phyloP scores from a whole-genome alignment of 176 grass and related monocot genomes.

The Phoenix roebelenii region DNA sequence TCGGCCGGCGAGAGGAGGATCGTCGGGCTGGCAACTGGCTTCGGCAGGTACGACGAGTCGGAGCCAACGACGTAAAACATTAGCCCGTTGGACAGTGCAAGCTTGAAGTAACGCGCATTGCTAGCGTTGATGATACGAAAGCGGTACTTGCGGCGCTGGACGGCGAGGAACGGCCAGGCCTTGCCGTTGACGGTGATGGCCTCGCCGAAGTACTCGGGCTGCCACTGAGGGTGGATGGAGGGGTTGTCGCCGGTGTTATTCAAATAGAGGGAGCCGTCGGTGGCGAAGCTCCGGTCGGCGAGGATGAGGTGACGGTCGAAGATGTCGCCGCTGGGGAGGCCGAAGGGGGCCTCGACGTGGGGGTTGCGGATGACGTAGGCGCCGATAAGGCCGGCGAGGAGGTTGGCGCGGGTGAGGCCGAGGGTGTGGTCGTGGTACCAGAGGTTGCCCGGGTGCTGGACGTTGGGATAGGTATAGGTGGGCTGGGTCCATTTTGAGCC shows the following conservation, averaged over 20 bases:
- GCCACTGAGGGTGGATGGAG: conserved; percentile 40
- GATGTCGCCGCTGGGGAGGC: conserved; percentile 37
- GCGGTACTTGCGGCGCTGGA: conserved; percentile 37
- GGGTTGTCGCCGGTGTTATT: conserved; percentile 41
- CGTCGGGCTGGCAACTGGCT: conserved; percentile 7
- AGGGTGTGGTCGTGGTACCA: conserved; percentile 78
- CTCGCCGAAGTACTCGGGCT: conserved; percentile 62
- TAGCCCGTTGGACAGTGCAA: conserved; percentile 31
- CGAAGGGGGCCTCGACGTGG: conserved; percentile 17
- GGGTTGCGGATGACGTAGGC: conserved; percentile 43
- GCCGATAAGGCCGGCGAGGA: conserved; percentile 71
- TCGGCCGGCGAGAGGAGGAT: conserved; percentile 42
- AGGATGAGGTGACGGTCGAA: conserved; percentile 46
- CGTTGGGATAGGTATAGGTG: conserved; percentile 56
- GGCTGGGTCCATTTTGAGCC: conserved; percentile 28
- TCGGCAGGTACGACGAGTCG: conserved; percentile 40
- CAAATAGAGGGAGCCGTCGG: conserved; percentile 49
- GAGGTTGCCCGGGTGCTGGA: conserved; percentile 40
- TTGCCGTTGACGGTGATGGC: conserved; percentile 62
- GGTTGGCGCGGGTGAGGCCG: conserved; percentile 60
- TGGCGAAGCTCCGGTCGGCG: conserved; percentile 60
- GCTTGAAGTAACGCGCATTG: conserved; percentile 67
- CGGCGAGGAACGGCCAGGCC: conserved; percentile 56
- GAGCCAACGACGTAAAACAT: conserved; percentile 58
- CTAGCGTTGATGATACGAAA: conserved; percentile 60